phyloP scores from a whole-genome alignment of 164 flowering plant species.

The Umbellularia californica region DNA sequence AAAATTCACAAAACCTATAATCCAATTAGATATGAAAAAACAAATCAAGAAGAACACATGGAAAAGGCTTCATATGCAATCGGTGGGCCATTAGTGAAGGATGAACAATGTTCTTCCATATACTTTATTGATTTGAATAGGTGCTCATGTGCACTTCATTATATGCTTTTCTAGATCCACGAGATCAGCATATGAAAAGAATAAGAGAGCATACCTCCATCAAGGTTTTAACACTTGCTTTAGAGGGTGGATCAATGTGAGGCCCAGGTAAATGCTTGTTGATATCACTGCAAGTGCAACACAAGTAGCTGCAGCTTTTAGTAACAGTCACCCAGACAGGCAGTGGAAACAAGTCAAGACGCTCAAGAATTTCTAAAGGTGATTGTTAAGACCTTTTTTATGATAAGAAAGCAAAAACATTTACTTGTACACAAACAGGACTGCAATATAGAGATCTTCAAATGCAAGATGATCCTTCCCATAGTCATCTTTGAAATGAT shows the following conservation, averaged over 20 bases:
- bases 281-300: slow-evolving; percentile 62
- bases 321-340: neutral
- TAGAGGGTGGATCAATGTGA: slow-evolving; percentile 88
- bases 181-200: slow-evolving; percentile 1
- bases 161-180: too few species aligned
- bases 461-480: slow-evolving; percentile 57
- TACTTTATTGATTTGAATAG: too few species aligned
- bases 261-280: slow-evolving; percentile 91
- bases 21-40: neutral
- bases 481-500: slow-evolving; percentile 45
- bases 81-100: too few species aligned
- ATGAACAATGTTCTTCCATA: too few species aligned
- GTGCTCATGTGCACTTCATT: too few species aligned
- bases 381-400: too few species aligned
- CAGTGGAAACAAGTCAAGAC: neutral
- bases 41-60: neutral
- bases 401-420: neutral
- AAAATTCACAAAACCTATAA: neutral
- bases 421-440: slow-evolving; percentile 88
- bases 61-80: too few species aligned
- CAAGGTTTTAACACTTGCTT: slow-evolving; percentile 47
- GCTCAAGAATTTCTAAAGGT: neutral
- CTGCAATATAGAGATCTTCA: slow-evolving; percentile 89
- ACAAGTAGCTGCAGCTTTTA: slow-evolving; percentile 1
- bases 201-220: slow-evolving; percentile 46